These are phyloP conservation scores for Penicillium crystallinum DNA, from an alignment of 495 filamentous ascomycete genomes.

Conservation along the genomic window DNA sequence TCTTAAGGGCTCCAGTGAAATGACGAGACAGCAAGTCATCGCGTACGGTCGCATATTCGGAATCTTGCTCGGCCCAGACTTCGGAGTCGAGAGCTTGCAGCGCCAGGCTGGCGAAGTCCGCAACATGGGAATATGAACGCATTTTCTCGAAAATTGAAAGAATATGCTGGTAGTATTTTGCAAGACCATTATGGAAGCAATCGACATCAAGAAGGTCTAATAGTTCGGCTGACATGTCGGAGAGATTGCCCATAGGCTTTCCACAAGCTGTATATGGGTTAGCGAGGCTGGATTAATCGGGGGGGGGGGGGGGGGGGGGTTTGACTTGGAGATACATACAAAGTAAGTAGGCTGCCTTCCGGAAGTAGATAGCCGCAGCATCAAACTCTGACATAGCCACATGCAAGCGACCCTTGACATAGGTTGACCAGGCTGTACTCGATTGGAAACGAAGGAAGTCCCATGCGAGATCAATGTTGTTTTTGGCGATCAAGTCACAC, in stretches of 20 bases:
- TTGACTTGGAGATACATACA: constrained; percentile 48
- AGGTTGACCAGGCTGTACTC: constrained; percentile 67
- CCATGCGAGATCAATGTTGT: constrained; percentile 65
- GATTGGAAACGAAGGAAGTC: constrained; percentile 69
- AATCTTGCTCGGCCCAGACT: constrained; percentile 37
- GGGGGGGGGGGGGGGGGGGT: no score
- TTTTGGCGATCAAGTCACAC: constrained; percentile 63
- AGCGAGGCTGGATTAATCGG: background rate
- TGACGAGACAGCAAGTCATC: constrained; percentile 75
- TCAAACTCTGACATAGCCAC: constrained; percentile 66
- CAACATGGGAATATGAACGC: constrained; percentile 68
- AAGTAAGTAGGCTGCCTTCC: constrained; percentile 74
- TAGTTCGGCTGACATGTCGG: constrained; percentile 53
- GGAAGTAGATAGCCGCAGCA: constrained; percentile 71
- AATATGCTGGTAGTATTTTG: constrained; percentile 83
- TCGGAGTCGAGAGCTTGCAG: constrained; percentile 56
- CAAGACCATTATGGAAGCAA: constrained; percentile 68
- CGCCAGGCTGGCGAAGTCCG: constrained; percentile 77
- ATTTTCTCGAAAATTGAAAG: constrained; percentile 72
- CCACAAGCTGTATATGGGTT: constrained; percentile 30
- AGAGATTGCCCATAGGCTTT: constrained; percentile 43
- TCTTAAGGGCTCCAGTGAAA: constrained; percentile 74
- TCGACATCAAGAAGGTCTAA: constrained; percentile 67
- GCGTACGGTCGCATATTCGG: constrained; percentile 29
- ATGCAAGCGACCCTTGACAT: constrained; percentile 78